phyloP scores from a whole-genome alignment of 2,329 filamentous ascomycete genomes.

The Tolypocladium capitatum region DNA sequence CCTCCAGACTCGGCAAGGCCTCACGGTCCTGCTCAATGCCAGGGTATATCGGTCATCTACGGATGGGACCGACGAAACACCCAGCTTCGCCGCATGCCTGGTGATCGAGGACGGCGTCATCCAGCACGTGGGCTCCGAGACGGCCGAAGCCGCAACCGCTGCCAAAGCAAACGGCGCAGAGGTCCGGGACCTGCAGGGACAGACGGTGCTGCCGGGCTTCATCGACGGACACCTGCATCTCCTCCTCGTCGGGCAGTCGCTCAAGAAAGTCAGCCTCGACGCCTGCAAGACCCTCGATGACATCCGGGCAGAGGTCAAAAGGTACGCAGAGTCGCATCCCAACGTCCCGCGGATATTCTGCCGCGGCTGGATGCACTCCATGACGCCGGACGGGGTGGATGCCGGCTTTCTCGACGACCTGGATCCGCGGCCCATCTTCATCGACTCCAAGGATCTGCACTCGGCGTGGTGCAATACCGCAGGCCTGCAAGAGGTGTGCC shows the following conservation, averaged over 20 bases:
- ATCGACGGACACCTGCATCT: constrained; percentile 46
- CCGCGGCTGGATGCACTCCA: constrained; percentile 41
- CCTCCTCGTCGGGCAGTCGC: constrained; percentile 37
- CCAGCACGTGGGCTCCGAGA: constrained; percentile 18
- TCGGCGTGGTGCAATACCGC: constrained; percentile 42
- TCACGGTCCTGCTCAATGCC: constrained; percentile 9
- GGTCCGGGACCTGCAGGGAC: constrained; percentile 16
- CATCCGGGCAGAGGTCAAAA: constrained; percentile 31
- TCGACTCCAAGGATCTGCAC: constrained; percentile 44
- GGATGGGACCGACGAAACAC: not conserved
- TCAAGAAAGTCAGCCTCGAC: constrained; percentile 36
- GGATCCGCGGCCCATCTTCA: constrained; percentile 39
- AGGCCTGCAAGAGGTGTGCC: constrained; percentile 29
- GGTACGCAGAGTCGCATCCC: constrained; percentile 32
- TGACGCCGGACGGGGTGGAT: constrained; percentile 31
- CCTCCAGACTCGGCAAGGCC: not conserved
- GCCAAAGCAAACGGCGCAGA: constrained; percentile 12
- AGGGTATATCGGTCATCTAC: constrained; percentile 8
- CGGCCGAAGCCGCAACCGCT: constrained; percentile 9
- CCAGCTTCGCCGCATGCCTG: constrained; percentile 13
- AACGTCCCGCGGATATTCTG: constrained; percentile 35
- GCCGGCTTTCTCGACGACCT: constrained; percentile 34
- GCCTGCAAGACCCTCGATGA: constrained; percentile 34
- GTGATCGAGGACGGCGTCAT: constrained; percentile 21
- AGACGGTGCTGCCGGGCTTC: constrained; percentile 38